Evolutionary conservation across 495 filamentous ascomycete genomes (phyloP).

Genomic region (Mycothermus thermophilus): DNA sequence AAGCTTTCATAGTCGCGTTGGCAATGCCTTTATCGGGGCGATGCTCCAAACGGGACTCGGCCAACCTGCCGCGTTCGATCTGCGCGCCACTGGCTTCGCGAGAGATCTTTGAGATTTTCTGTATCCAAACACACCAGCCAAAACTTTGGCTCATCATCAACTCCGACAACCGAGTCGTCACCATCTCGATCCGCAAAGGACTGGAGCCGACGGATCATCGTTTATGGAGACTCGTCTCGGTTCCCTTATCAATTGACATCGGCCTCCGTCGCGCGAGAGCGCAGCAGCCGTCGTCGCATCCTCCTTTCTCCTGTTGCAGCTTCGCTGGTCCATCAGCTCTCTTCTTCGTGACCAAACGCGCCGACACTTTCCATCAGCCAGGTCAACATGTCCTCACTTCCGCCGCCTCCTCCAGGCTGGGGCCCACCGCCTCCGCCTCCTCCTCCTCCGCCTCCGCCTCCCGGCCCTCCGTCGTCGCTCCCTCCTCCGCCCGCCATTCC

Average conservation of each 20-base stretch:
- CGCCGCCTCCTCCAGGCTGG: slow-evolving; percentile 44
- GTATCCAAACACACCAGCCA: slow-evolving; percentile 14
- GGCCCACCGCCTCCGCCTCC: slow-evolving; percentile 33
- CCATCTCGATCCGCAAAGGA: slow-evolving; percentile 10
- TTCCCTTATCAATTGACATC: neutral
- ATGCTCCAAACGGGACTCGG: neutral
- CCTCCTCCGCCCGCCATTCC: slow-evolving; percentile 50
- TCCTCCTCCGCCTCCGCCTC: slow-evolving; percentile 61
- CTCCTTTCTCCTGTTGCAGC: slow-evolving; percentile 1
- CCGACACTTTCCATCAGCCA: no score
- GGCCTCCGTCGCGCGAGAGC: neutral
- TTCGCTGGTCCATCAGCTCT: no score
- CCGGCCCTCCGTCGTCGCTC: slow-evolving; percentile 60
- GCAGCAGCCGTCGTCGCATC: neutral
- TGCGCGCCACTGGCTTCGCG: slow-evolving; percentile 13
- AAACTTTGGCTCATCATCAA: slow-evolving; percentile 15
- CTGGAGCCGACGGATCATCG: neutral
- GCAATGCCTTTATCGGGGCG: slow-evolving; percentile 1
- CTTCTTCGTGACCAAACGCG: no score
- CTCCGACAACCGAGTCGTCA: slow-evolving; percentile 7
- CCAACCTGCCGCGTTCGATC: no score
- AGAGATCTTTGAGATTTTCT: slow-evolving; percentile 14
- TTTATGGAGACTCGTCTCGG: slow-evolving; percentile 5
- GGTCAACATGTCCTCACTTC: slow-evolving; percentile 62
- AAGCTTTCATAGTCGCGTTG: neutral